Evolutionary conservation across 2,329 filamentous ascomycete genomes (phyloP).

Genomic region (Hypoxylon sp.): DNA sequence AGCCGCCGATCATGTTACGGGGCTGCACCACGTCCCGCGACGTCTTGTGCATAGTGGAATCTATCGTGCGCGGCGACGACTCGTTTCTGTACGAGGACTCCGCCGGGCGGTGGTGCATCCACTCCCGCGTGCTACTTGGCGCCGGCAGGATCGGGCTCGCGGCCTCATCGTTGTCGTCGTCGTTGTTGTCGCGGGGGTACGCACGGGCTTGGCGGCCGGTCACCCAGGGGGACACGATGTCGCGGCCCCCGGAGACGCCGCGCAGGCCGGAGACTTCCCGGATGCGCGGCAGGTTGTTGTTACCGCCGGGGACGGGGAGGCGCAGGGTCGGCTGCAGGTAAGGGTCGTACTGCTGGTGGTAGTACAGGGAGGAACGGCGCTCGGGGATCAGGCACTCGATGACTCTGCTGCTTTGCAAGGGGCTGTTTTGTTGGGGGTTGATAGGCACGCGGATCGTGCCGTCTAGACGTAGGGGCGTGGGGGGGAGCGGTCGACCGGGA

Average conservation of each 20-base stretch:
- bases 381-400: slow-evolving; percentile 23
- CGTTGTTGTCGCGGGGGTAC: background rate
- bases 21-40: slow-evolving; percentile 23
- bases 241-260: background rate
- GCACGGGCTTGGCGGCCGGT: background rate
- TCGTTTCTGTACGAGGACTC: background rate
- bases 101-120: background rate
- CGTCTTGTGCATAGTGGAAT: background rate
- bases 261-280: background rate
- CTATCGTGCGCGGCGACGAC: background rate
- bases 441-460: background rate
- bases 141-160: background rate
- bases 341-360: background rate
- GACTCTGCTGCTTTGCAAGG: background rate
- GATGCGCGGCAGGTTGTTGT: slow-evolving; percentile 4
- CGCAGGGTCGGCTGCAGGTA: too few relatives aligned
- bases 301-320: too few relatives aligned
- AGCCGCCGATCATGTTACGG: slow-evolving; percentile 10
- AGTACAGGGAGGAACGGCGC: slow-evolving; percentile 9
- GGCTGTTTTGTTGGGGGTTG: slow-evolving; percentile 1
- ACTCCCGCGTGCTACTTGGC: background rate
- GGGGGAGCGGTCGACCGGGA: background rate
- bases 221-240: background rate
- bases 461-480: background rate
- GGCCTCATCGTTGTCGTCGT: background rate